Base-by-base conservation (phyloP, 2,329 filamentous ascomycete genomes). In the Cephalotrichum gorgonifer region DNA sequence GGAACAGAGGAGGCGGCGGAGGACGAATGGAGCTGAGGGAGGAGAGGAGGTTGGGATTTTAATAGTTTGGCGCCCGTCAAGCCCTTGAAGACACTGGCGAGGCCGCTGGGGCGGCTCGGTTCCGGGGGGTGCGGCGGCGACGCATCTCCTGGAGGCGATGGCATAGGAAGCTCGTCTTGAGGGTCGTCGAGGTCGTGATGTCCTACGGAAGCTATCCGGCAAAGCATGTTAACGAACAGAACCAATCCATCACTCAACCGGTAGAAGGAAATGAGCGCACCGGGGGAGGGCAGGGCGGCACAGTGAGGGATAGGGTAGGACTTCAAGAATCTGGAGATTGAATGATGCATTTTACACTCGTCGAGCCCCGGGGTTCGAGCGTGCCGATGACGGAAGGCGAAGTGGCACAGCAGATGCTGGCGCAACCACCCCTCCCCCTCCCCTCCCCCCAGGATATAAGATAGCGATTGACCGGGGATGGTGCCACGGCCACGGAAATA, bases 71-170 rank as follows among this genome's bases (percentile, higher is more conserved):
- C 71, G 57, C 72, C 72, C 44, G 79, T 75, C 56, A 84, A 66
- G 56, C 75, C 79, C 58, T 80, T 81, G 60, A 84, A 79, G 53
- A 84, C 79, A 56, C 77, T 76, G 57, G 77, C 78, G 57, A 84
- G 70, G 56, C 77, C 78, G 53, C 78, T 70, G 38, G 70, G 63
- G 58, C 66, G 72, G 65, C 71, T 76, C 50, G 74, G 67, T 61
- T 83, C 79, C 57, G 74, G 71, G 35, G 35, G n/a, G n/a, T n/a
- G n/a, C 54, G 73, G 72, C 52, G 72, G 69, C 55, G 67, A 61
- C 58, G 72, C 74, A 69, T 82, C 78, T 69, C 76, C 76, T 56
- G 73, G 67, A 58, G 73, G 71, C 52, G 76, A 75, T 66, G 79
- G 74, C 79, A 83, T 83, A 70, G 71, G 70, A 63, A 70, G 68